phyloP scores from a whole-genome alignment of 257 asterid species.

The Jasminum sambac region DNA sequence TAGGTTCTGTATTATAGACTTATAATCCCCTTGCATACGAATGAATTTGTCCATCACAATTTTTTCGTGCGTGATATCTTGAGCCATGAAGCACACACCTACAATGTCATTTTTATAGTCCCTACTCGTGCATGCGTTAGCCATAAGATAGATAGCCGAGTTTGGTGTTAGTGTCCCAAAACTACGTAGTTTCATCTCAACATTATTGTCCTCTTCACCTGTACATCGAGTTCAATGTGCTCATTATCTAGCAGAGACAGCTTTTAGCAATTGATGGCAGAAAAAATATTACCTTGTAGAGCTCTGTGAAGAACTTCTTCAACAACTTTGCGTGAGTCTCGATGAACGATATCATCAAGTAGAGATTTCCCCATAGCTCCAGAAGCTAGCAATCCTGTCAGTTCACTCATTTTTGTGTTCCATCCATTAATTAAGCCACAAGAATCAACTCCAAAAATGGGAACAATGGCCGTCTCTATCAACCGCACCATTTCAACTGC shows the following conservation, averaged over 20 bases:
- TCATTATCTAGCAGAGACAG: no score
- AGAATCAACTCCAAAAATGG: conserved; percentile 56
- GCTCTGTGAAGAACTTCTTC: conserved; percentile 42
- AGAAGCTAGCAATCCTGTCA: conserved; percentile 48
- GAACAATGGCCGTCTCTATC: conserved; percentile 66
- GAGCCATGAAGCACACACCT: conserved; percentile 71
- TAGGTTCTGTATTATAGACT: conserved; percentile 52
- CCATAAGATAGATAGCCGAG: conserved; percentile 40
- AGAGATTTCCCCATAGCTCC: conserved; percentile 62
- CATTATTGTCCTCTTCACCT: conserved; percentile 68
- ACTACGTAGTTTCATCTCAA: conserved; percentile 53
- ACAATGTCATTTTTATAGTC: conserved; percentile 50
- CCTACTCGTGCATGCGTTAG: conserved; percentile 65
- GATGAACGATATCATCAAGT: conserved; percentile 44
- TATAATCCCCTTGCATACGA: conserved; percentile 68
- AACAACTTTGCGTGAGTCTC: conserved; percentile 45
- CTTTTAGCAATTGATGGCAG: conserved; percentile 1
- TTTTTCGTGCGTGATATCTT: conserved; percentile 65
- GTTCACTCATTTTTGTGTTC: conserved; percentile 63
- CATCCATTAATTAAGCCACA: conserved; percentile 57
- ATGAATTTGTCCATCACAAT: conserved; percentile 47
- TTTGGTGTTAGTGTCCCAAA: conserved; percentile 31
- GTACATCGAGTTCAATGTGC: no score
- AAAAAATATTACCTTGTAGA: conserved; percentile 50
- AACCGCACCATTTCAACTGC: conserved; percentile 59